These are phyloP conservation scores for Ogataea minuta DNA, from an alignment of 805 yeast species.

Conservation along the genomic window DNA sequence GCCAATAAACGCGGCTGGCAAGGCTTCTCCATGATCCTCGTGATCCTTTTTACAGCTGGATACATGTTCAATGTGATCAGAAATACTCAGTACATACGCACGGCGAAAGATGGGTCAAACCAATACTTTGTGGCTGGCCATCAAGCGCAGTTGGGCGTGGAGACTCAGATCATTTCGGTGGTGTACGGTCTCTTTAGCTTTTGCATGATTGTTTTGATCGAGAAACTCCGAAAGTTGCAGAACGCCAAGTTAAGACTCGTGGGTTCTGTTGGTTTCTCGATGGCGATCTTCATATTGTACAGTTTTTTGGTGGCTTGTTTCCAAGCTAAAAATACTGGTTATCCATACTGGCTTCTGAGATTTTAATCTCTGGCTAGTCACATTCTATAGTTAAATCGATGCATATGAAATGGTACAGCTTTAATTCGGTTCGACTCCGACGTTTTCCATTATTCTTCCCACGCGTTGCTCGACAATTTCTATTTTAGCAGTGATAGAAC, in stretches of 20 bases:
- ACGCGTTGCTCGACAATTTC: conserved; percentile 38
- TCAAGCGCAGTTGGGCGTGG: conserved; percentile 78
- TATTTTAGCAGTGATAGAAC: conserved; percentile 29
- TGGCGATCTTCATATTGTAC: conserved; percentile 52
- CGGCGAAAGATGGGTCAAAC: conserved; percentile 36
- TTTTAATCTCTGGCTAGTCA: conserved; percentile 19
- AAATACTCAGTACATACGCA: conserved; percentile 59
- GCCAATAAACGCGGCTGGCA: conserved; percentile 70
- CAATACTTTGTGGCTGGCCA: conserved; percentile 54
- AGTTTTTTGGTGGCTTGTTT: conserved; percentile 66
- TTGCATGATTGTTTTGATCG: conserved; percentile 54
- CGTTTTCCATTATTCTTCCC: conserved; percentile 24
- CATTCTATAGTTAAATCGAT: conserved; percentile 5
- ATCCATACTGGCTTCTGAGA: conserved; percentile 61
- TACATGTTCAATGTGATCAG: conserved; percentile 93
- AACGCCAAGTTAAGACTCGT: conserved; percentile 47
- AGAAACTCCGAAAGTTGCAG: conserved; percentile 50
- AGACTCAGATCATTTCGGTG: conserved; percentile 81
- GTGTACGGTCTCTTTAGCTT: conserved; percentile 69
- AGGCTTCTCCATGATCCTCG: conserved; percentile 54
- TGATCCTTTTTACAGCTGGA: conserved; percentile 78
- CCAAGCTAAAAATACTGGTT: conserved; percentile 66
- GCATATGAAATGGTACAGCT: conserved; percentile 3
- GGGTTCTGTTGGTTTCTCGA: conserved; percentile 44
- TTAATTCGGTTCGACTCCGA: conserved; percentile 9